Percentiles rank a stretch among this genome's conserved stretches.
These are phyloP conservation scores for Pleurotus tuber-regium DNA, from an alignment of 768 basidiomycete genomes.

Conservation along the genomic window DNA sequence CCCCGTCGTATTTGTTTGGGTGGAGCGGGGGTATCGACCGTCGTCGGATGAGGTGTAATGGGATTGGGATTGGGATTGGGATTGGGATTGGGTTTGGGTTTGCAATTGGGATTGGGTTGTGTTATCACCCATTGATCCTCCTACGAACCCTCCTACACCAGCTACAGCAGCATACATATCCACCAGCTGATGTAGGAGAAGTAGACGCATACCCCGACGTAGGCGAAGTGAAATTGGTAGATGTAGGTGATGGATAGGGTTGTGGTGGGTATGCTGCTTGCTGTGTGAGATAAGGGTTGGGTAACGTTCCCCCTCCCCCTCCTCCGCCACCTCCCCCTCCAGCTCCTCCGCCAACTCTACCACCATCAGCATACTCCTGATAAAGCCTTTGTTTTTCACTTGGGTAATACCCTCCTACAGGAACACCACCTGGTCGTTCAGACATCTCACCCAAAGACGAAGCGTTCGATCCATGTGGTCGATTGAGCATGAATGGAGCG, in stretches of 20 bases:
- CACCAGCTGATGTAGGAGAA: no score
- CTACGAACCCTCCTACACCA: no score
- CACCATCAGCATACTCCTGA: neutral
- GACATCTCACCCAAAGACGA: no score
- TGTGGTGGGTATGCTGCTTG: neutral
- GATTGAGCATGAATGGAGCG: conserved; percentile 27
- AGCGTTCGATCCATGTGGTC: no score
- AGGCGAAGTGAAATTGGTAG: neutral
- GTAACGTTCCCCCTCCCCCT: neutral
- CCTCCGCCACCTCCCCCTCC: neutral
- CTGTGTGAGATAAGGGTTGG: neutral
- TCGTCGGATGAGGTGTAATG: no score
- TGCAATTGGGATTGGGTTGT: no score
- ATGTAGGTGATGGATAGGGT: neutral
- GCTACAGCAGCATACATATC: no score
- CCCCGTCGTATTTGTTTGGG: conserved; percentile 6
- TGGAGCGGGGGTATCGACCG: no score
- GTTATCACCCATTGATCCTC: no score
- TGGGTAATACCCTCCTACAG: conserved; percentile 2
- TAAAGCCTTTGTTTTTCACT: neutral
- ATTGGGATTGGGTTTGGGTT: no score
- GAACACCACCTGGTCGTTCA: neutral
- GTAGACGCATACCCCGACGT: no score
- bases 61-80: no score
- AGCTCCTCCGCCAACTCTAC: neutral